Conservation (phyloP, 192 early-diverging fungal species). For the Backusella tuberculispora region DNA sequence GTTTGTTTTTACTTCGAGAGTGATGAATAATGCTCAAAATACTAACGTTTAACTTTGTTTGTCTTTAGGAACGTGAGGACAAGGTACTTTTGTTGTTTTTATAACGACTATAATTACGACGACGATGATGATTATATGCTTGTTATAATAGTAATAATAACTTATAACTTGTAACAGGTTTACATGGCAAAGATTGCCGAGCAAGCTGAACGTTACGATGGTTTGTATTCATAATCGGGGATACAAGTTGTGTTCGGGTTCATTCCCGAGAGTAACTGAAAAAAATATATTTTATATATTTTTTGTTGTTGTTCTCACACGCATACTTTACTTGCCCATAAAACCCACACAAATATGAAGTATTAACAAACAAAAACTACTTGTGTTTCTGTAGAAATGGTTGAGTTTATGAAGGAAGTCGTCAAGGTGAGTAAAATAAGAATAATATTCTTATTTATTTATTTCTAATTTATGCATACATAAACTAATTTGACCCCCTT, state of each 20-base stretch:
- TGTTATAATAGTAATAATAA: background rate
- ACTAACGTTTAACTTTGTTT: background rate
- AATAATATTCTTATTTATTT: background rate
- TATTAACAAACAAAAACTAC: background rate
- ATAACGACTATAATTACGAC: too few species aligned
- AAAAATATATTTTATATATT: background rate
- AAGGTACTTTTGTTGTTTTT: constrained; percentile 2
- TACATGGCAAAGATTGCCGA: constrained; percentile 99
- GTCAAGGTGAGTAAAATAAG: constrained; percentile 42
- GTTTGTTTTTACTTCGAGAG: background rate
- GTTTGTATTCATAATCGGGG: constrained; percentile 52
- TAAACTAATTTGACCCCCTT: background rate
- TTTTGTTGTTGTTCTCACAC: background rate
- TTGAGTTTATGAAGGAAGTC: constrained; percentile 74
- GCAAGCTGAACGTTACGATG: constrained; percentile 99
- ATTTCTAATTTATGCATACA: background rate
- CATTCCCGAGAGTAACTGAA: constrained; percentile 11
- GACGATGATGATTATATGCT: background rate
- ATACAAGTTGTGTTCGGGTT: constrained; percentile 17
- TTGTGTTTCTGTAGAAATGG: constrained; percentile 66
- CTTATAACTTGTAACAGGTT: constrained; percentile 53
- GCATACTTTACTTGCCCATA: background rate
- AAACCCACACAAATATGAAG: background rate
- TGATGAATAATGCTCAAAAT: background rate
- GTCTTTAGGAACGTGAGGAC: constrained; percentile 29